Base-by-base conservation (phyloP, 2,329 filamentous ascomycete species). In the Fusarium nurragi region DNA sequence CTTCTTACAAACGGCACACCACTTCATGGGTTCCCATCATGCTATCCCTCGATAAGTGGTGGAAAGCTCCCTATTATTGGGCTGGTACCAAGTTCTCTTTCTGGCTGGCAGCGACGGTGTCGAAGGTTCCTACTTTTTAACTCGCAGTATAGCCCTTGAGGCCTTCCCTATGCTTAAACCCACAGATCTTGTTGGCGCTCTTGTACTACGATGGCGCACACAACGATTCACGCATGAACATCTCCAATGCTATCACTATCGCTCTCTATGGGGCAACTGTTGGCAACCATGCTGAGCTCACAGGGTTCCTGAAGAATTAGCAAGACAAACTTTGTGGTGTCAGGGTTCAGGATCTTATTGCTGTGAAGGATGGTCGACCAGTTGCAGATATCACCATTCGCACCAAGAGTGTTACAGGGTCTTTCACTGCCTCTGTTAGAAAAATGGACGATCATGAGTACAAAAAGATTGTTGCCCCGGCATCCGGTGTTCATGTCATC, bases 131-230 rank as follows among this genome's bases (percentile, higher is more conserved):
- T 96, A 96, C 79, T 96, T 96, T 76, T 80, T 96, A 73, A 94
- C 92, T n/a, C n/a, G n/a, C 22, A 94, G 90, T 76, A 94, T 94
- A 78, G 92, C 92, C 10, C 82, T 96, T 64, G 92, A 94, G 75
- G 90, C 90, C 4, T 96, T 96, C 74, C 93, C 93, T 9, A 95
- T 96, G 92, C 78, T 96, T 67, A 94, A 92, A 79, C 90, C 88
- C 74, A 88, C 91, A 38, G 88, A 90, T 66, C 81, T 96, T 14
- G 86, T 93, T 40, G 93, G 93, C 60, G n/a, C n/a, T n/a, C n/a
- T n/a, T n/a, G n/a, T n/a, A n/a, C n/a, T n/a, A n/a, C n/a, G n/a
- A n/a, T n/a, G n/a, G n/a, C n/a, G n/a, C n/a, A n/a, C n/a, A n/a
- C n/a, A n/a, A n/a, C n/a, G n/a, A n/a, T n/a, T n/a, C n/a, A n/a